Conservation (phyloP, 2,329 filamentous ascomycete genomes). For the Xenosphaeropsis pyriputrescens region DNA sequence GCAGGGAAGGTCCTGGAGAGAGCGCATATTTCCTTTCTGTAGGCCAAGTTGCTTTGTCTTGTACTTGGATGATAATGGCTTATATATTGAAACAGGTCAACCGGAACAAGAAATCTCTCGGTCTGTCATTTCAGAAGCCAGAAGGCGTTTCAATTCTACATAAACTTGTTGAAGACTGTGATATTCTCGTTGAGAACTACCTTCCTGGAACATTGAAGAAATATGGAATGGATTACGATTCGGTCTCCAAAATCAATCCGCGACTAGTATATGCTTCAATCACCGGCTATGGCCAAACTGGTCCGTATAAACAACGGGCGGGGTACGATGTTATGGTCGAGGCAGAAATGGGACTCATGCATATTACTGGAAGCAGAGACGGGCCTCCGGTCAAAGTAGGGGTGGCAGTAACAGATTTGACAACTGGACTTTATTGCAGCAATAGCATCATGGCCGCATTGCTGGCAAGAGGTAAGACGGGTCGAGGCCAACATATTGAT, state of each 20-base stretch:
- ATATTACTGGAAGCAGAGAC: slow-evolving; percentile 82
- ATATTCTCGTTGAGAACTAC: slow-evolving; percentile 95
- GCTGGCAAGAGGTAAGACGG: slow-evolving; percentile 57
- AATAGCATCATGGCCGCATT: slow-evolving; percentile 93
- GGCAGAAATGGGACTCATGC: slow-evolving; percentile 95
- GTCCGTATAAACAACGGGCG: slow-evolving; percentile 72
- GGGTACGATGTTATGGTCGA: slow-evolving; percentile 99
- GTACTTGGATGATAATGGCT: too few relatives aligned
- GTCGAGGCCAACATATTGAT: slow-evolving; percentile 83
- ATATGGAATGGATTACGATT: slow-evolving; percentile 80
- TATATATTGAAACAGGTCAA: slow-evolving; percentile 48
- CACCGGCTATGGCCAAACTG: slow-evolving; percentile 92
- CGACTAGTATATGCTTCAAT: slow-evolving; percentile 87
- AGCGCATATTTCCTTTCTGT: slow-evolving; percentile 91
- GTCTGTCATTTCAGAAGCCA: slow-evolving; percentile 75
- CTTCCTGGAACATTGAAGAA: slow-evolving; percentile 80
- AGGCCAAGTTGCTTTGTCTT: slow-evolving; percentile 15
- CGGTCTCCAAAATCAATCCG: slow-evolving; percentile 69
- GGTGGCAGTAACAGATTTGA: slow-evolving; percentile 91
- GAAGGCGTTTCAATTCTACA: slow-evolving; percentile 79
- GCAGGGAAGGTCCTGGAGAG: slow-evolving; percentile 61
- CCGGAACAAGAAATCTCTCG: slow-evolving; percentile 92
- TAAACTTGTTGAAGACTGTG: slow-evolving; percentile 67
- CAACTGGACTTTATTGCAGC: slow-evolving; percentile 86
- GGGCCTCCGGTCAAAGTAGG: slow-evolving; percentile 93